Base-by-base conservation (phyloP, 805 yeast species). In the Sugiyamaella floridensis region DNA sequence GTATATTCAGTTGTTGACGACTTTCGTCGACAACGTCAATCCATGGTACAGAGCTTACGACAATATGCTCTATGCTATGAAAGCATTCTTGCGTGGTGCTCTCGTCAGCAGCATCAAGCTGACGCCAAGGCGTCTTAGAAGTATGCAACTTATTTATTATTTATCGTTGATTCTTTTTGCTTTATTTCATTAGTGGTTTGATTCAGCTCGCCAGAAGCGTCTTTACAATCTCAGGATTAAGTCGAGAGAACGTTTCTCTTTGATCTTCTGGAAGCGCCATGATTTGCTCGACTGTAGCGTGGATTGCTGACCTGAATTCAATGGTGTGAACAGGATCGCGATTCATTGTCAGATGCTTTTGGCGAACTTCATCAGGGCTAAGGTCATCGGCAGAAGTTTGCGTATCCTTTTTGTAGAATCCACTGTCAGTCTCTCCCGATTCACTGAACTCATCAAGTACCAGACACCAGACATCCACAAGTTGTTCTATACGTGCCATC, bases 11-110 rank as follows among this genome's bases (percentile, higher is more conserved):
- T 81, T 2, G 83, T 87, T 11, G 80, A 83, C 58, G 76, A 74
- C 49, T 80, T 87, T 61, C 74, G 96, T 59, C 77, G 79, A 55
- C 93, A 86, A 66, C 70, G 96, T 58, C 74, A 87, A 22, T 82
- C 89, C 4, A 87, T 87, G 93, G 95, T 88, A 12, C 95, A 87
- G 64, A 85, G 81, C 61, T 74, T 86, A 54, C 81, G 84, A 54
- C 96, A 87, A 67, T 86, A 78, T 59, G 72, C 84, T 19, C 75
- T 82, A 56, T 83, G 92, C 65, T 87, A 88, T 66, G 93, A 88
- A 56, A 72, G 80, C 11, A 64, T 78, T 6, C 55, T 70, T 44
- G 56, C 60, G 7, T 53, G 73, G 61, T 50, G 52, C 34, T 28
- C 54, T 22, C 43, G 40, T 42, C 43, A 48, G 10, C 37, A 32